Percentiles rank a stretch among this genome's conserved stretches.
Evolutionary conservation across 352 stramenopile species (phyloP).

Genomic region (Phytophthora pisi): DNA sequence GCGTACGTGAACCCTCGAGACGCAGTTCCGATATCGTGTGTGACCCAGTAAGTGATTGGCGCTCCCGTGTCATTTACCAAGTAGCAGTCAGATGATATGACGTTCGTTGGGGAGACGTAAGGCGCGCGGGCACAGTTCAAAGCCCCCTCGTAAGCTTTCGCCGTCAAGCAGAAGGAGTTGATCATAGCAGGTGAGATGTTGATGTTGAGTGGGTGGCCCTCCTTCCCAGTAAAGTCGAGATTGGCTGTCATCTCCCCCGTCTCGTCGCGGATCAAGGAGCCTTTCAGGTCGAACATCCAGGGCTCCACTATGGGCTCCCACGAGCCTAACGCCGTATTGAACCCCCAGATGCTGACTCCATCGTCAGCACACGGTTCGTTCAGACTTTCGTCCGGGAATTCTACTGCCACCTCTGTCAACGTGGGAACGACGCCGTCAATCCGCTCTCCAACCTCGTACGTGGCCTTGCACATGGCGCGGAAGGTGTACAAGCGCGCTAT

Average conservation of each 20-base stretch:
- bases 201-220: constrained; percentile 63
- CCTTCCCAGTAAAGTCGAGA: constrained; percentile 57
- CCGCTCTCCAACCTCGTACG: constrained; percentile 40
- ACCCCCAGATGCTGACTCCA: constrained; percentile 78
- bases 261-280: constrained; percentile 43
- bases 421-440: constrained; percentile 23
- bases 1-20: constrained; percentile 69
- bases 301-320: constrained; percentile 85
- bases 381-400: constrained; percentile 65
- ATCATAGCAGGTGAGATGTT: constrained; percentile 76
- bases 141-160: constrained; percentile 64
- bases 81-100: constrained; percentile 85
- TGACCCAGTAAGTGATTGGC: constrained; percentile 71
- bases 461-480: constrained; percentile 69
- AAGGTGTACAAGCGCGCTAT: constrained; percentile 70
- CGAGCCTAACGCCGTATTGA: constrained; percentile 73
- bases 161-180: constrained; percentile 62
- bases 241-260: constrained; percentile 59
- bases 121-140: constrained; percentile 17
- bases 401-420: constrained; percentile 43
- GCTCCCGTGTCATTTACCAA: constrained; percentile 73
- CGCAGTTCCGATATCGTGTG: constrained; percentile 46
- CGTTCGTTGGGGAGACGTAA: constrained; percentile 54
- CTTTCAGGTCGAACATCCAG: constrained; percentile 66
- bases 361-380: constrained; percentile 64